Conservation (phyloP, 495 filamentous ascomycete species). For the Annulohypoxylon nitens region DNA sequence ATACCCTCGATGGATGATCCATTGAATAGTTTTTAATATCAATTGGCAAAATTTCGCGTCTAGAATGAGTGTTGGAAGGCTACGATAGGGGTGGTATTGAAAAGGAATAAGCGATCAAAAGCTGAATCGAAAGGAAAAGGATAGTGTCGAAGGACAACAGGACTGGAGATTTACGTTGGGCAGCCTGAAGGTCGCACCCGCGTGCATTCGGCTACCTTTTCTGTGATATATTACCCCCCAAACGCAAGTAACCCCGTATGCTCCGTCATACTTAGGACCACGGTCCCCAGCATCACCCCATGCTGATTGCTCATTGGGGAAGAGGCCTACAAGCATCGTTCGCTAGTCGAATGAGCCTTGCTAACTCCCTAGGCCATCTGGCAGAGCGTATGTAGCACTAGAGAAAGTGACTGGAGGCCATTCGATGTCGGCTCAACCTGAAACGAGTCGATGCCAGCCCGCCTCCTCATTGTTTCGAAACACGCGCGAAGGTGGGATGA, state of each 20-base stretch:
- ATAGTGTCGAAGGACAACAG: constrained; percentile 28
- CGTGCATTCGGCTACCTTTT: constrained; percentile 41
- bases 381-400: constrained; percentile 34
- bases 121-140: constrained; percentile 24
- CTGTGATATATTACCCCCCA: constrained; percentile 47
- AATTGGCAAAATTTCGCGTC: constrained; percentile 29
- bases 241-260: constrained; percentile 31
- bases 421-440: constrained; percentile 52
- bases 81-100: constrained; percentile 23
- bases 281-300: constrained; percentile 41
- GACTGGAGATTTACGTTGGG: constrained; percentile 40
- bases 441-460: constrained; percentile 52
- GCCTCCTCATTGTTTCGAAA: constrained; percentile 54
- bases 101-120: constrained; percentile 27
- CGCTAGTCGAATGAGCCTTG: constrained; percentile 38
- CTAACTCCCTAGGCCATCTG: constrained; percentile 38
- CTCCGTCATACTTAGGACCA: constrained; percentile 34
- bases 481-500: constrained; percentile 52
- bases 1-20: constrained; percentile 52
- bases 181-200: constrained; percentile 39
- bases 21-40: constrained; percentile 38
- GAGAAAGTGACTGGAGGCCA: constrained; percentile 41
- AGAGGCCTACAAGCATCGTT: constrained; percentile 28
- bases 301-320: constrained; percentile 36
- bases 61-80: constrained; percentile 10